Conservation (phyloP, 257 asterid species). For the Rauvolfia tetraphylla region DNA sequence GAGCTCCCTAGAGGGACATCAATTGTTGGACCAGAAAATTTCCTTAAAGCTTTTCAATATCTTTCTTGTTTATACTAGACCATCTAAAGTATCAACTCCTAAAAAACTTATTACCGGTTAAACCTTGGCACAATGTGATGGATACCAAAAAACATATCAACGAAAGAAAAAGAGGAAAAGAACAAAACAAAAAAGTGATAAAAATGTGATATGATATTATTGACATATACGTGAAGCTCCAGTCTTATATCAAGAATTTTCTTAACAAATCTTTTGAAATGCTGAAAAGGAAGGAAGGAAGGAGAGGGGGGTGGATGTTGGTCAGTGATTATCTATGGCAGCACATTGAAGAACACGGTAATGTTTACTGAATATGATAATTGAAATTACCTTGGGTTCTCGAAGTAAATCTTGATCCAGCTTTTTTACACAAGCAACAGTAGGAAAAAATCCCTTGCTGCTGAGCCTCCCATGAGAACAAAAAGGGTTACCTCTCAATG, state of each 20-base stretch:
- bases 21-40: background rate
- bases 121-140: background rate
- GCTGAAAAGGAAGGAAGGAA: too few relatives aligned
- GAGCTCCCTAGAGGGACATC: constrained; percentile 43
- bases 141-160: background rate
- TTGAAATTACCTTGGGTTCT: constrained; percentile 43
- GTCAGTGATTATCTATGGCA: background rate
- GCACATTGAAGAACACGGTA: background rate
- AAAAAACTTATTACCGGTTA: background rate
- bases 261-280: background rate
- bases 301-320: too few relatives aligned
- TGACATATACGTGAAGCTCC: background rate
- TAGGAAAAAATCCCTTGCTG: constrained; percentile 22
- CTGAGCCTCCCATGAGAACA: constrained; percentile 17
- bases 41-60: background rate
- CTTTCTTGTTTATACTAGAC: background rate
- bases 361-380: background rate
- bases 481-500: too few relatives aligned
- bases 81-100: background rate
- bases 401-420: constrained; percentile 24
- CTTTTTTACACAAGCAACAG: constrained; percentile 33
- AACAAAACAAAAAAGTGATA: too few relatives aligned
- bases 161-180: background rate
- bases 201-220: background rate
- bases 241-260: background rate